Conservation (phyloP, 805 yeast species). For the Saturnispora quitensis region DNA sequence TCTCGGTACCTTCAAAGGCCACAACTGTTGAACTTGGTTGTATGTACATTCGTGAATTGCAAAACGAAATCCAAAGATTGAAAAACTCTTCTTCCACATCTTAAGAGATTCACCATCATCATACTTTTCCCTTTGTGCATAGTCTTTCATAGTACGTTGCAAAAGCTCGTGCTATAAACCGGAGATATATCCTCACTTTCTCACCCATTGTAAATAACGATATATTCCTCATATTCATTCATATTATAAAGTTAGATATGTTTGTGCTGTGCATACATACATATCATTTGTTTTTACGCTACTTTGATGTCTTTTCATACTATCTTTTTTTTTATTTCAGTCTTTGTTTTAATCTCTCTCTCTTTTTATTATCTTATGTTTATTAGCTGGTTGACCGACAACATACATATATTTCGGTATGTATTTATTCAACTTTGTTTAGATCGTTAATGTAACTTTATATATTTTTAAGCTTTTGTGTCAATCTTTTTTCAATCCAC, state of each 20-base stretch:
- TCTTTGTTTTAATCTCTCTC: not conserved
- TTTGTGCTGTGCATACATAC: not conserved
- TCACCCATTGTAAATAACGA: not conserved
- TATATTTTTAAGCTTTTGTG: not conserved
- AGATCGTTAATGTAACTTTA: not conserved
- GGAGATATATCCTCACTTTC: not conserved
- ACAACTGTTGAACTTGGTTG: conserved; percentile 91
- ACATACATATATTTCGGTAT: not conserved
- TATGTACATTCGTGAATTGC: conserved; percentile 47
- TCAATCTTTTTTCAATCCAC: not conserved
- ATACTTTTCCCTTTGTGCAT: not conserved
- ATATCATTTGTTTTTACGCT: not conserved
- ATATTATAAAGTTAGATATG: not conserved
- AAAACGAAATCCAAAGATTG: conserved; percentile 28
- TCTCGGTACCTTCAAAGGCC: conserved; percentile 78
- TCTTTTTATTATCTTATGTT: not conserved
- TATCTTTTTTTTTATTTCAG: not conserved
- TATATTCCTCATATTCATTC: not conserved
- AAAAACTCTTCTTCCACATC: conserved; percentile 18
- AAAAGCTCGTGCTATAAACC: not conserved
- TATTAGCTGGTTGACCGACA: not conserved
- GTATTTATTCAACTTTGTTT: not conserved
- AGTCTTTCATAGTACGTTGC: not conserved
- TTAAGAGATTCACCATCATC: not conserved
- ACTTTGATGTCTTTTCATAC: not conserved